Evolutionary conservation across 176 grass and related monocot genomes (phyloP).

Genomic region (Tillandsia fasciculata): DNA sequence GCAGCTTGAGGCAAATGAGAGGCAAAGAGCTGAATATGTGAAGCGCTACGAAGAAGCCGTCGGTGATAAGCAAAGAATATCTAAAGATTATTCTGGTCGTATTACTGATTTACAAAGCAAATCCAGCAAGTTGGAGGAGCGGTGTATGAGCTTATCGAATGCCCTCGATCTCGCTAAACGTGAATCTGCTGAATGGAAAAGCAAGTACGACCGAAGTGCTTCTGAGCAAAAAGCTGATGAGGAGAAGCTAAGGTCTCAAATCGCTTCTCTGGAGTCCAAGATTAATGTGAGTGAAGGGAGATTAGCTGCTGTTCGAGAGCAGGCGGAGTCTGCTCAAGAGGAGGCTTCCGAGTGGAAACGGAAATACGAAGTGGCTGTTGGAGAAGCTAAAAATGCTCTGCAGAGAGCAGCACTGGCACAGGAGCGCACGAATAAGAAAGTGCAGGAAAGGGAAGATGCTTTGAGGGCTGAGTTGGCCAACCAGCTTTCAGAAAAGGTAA

Average conservation of each 20-base stretch:
- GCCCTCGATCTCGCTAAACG: slow-evolving; percentile 58
- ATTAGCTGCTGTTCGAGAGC: slow-evolving; percentile 77
- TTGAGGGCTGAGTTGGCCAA: slow-evolving; percentile 69
- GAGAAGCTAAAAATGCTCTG: slow-evolving; percentile 73
- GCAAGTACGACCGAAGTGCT: slow-evolving; percentile 44
- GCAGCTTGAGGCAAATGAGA: slow-evolving; percentile 82
- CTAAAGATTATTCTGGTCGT: slow-evolving; percentile 64
- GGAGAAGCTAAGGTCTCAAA: slow-evolving; percentile 66
- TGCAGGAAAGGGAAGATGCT: slow-evolving; percentile 83
- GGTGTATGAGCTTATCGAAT: slow-evolving; percentile 50
- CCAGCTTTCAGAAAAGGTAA: slow-evolving; percentile 76
- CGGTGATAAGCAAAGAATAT: slow-evolving; percentile 90
- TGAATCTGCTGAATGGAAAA: slow-evolving; percentile 72
- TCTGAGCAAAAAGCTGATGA: slow-evolving; percentile 73
- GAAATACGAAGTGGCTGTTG: slow-evolving; percentile 71
- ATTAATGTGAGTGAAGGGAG: slow-evolving; percentile 83
- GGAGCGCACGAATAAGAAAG: slow-evolving; percentile 85
- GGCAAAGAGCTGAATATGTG: slow-evolving; percentile 70
- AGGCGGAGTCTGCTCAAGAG: slow-evolving; percentile 85
- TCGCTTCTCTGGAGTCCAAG: slow-evolving; percentile 66
- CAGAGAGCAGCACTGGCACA: slow-evolving; percentile 89
- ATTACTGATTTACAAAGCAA: slow-evolving; percentile 71
- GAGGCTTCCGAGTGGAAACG: slow-evolving; percentile 96
- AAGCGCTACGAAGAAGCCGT: slow-evolving; percentile 80
- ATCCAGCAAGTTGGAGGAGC: slow-evolving; percentile 81